Evolutionary conservation across 495 filamentous ascomycete species (phyloP).

Genomic region (Chaetomium fimeti): DNA sequence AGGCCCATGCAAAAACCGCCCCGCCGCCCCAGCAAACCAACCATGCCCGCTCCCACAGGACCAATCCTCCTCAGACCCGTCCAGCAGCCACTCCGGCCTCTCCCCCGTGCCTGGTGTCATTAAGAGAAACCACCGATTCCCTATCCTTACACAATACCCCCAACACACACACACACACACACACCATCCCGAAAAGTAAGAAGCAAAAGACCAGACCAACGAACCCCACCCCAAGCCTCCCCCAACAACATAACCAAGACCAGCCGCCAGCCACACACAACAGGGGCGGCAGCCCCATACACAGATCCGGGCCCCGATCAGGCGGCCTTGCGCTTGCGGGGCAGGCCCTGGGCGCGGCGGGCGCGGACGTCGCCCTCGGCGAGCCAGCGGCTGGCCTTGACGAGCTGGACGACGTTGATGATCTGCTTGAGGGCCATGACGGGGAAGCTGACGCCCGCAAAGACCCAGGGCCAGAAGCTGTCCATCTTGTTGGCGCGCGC

Average conservation of each 20-base stretch:
- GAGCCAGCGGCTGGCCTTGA: conserved; percentile 89
- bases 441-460: conserved; percentile 76
- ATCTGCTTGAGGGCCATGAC: conserved; percentile 90
- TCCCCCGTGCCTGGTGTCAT: not conserved
- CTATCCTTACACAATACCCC: conserved; percentile 1
- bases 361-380: conserved; percentile 77
- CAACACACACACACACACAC: not conserved
- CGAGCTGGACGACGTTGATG: conserved; percentile 89
- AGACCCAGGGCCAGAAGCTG: conserved; percentile 78
- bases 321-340: conserved; percentile 43
- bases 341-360: conserved; percentile 52
- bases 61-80: not conserved
- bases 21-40: not conserved
- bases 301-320: conserved; percentile 1
- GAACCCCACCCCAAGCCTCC: not conserved
- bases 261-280: not conserved
- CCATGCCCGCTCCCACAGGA: not conserved
- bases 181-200: too few relatives aligned
- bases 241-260: not conserved
- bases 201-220: too few relatives aligned
- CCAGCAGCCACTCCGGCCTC: not conserved
- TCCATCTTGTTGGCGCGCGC: conserved; percentile 94
- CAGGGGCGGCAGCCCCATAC: not conserved
- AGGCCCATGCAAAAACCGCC: not conserved
- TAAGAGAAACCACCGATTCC: not conserved